These are phyloP conservation scores for Flaveria floridana DNA, from an alignment of 140 eudicot species.

Conservation along the genomic window DNA sequence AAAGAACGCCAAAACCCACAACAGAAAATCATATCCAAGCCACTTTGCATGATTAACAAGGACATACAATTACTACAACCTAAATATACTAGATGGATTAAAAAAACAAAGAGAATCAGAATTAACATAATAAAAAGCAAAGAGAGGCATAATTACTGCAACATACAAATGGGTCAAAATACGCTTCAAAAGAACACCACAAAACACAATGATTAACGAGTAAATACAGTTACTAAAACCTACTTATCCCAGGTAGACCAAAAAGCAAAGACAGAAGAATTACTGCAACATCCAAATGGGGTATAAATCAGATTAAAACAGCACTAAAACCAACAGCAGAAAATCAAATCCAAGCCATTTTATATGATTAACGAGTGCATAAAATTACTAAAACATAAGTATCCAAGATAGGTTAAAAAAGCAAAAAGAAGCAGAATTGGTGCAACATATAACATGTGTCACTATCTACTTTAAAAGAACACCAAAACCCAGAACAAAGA, in stretches of 20 bases:
- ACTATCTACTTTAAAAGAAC: slow-evolving; percentile 40
- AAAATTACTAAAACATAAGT: neutral
- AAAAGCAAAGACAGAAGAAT: neutral
- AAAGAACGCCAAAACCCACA: slow-evolving; percentile 21
- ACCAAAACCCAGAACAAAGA: neutral
- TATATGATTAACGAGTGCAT: neutral
- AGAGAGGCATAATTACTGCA: neutral
- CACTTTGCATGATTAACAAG: neutral
- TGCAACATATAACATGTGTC: neutral
- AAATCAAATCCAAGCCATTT: slow-evolving; percentile 6
- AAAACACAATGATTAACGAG: neutral
- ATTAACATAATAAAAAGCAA: neutral
- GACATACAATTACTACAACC: neutral
- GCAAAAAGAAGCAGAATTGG: neutral
- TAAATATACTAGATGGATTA: neutral
- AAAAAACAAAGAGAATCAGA: neutral
- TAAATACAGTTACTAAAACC: slow-evolving; percentile 1
- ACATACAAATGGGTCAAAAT: slow-evolving; percentile 27
- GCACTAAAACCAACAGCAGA: slow-evolving; percentile 1
- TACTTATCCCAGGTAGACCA: neutral
- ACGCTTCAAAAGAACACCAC: slow-evolving; percentile 29
- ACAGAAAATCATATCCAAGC: slow-evolving; percentile 1
- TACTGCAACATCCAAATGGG: neutral
- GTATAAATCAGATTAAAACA: slow-evolving; percentile 40
- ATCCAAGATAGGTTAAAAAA: neutral